Conservation (phyloP, 2,329 filamentous ascomycete genomes). For the Alternaria brassicicola region DNA sequence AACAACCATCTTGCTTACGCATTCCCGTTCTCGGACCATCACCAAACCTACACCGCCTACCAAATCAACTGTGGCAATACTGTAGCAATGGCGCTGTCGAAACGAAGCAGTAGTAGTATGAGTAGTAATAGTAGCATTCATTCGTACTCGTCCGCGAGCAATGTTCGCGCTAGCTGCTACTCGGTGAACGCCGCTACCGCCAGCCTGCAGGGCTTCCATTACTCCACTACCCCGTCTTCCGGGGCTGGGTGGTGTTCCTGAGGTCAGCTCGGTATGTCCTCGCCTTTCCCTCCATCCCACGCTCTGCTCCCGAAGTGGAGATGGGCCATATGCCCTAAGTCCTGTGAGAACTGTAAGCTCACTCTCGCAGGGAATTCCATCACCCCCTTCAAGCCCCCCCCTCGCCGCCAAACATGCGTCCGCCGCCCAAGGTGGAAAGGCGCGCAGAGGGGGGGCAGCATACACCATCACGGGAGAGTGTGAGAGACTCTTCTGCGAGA, state of each 20-base stretch:
- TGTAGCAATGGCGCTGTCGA: conserved; percentile 70
- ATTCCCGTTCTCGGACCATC: background rate
- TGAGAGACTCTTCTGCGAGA: conserved; percentile 99
- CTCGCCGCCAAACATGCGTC: conserved; percentile 59
- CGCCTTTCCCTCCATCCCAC: background rate
- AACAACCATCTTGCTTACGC: background rate
- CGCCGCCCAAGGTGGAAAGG: conserved; percentile 57
- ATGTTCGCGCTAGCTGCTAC: conserved; percentile 92
- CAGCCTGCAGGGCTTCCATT: conserved; percentile 57
- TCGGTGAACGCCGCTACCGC: conserved; percentile 71
- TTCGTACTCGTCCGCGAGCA: conserved; percentile 69
- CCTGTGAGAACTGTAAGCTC: background rate
- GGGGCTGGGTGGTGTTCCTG: conserved; percentile 58
- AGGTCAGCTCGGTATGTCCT: conserved; percentile 51
- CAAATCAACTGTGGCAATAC: conserved; percentile 54
- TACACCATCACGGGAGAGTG: conserved; percentile 98
- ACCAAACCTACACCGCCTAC: conserved; percentile 1
- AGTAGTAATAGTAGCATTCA: conserved; percentile 68
- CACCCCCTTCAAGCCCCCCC: conserved; percentile 87
- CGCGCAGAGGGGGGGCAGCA: conserved; percentile 84
- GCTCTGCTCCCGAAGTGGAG: background rate
- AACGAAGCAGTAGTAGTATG: conserved; percentile 66
- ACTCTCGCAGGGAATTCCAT: conserved; percentile 71
- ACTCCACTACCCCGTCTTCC: conserved; percentile 84
- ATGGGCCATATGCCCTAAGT: background rate